These are phyloP conservation scores for Sparassis latifolia DNA, from an alignment of 1,284 basidiomycete genomes.

Conservation along the genomic window DNA sequence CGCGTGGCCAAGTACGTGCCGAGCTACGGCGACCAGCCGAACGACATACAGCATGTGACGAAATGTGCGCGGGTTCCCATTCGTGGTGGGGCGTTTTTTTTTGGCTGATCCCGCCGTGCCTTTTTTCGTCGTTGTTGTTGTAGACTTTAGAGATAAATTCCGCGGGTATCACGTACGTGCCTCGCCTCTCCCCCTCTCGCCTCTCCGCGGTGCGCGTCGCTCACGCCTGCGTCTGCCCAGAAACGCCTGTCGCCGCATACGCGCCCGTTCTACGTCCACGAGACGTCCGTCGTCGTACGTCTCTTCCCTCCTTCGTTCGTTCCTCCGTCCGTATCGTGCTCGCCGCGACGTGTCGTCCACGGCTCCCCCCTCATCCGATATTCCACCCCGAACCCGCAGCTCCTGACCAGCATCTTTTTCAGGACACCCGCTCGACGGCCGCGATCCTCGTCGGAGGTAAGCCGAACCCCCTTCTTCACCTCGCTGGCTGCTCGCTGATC, in stretches of 20 bases:
- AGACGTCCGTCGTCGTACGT: slow-evolving; percentile 28
- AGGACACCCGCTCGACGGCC: slow-evolving; percentile 28
- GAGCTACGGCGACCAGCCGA: slow-evolving; percentile 54
- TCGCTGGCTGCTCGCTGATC: neutral
- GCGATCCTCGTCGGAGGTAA: slow-evolving; percentile 27
- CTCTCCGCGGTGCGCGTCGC: too few species aligned
- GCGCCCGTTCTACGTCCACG: slow-evolving; percentile 27
- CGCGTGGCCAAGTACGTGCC: slow-evolving; percentile 54
- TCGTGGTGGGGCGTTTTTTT: neutral
- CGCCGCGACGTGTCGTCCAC: too few species aligned
- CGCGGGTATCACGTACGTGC: slow-evolving; percentile 25
- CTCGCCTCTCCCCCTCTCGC: slow-evolving; percentile 1
- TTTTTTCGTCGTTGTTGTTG: neutral
- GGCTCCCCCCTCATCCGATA: neutral
- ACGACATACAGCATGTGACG: slow-evolving; percentile 37
- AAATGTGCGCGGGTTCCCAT: slow-evolving; percentile 20
- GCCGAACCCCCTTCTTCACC: slow-evolving; percentile 2
- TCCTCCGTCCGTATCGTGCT: too few species aligned
- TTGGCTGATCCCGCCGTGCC: neutral
- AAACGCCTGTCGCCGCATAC: slow-evolving; percentile 25
- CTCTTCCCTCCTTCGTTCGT: neutral
- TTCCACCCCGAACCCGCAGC: neutral
- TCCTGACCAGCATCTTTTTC: neutral
- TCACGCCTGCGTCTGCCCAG: slow-evolving; percentile 6
- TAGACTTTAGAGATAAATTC: slow-evolving; percentile 29